Evolutionary conservation across 2,329 filamentous ascomycete genomes (phyloP), one percentile per base, ranked within the genome.

Genomic region (Grosmannia huntii): DNA sequence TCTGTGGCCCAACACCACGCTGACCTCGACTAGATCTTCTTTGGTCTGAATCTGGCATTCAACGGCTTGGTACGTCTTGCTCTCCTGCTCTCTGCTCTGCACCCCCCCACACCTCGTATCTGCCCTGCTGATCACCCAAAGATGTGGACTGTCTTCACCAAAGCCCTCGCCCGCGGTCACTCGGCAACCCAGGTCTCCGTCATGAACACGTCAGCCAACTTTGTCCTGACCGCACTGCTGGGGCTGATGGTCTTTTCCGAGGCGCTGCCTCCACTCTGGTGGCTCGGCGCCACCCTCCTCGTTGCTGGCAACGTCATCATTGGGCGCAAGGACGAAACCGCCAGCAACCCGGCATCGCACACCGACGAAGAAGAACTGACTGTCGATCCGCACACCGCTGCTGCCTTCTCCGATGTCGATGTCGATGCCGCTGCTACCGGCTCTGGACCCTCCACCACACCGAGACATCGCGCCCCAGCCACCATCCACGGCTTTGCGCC

Each of bases 141-240:
- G 71, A 92, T 92, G 88, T 92, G 88, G 88, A 83, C 85, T 0
- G 79, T 92, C 53, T 92, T 91, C 73, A 92, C 88, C 7, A 80
- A 82, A 55, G 88, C 88, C 56, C 79, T 92, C n/a, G 83, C 87
- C 0, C 78, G 81, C 21, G 86, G 87, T 16, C 79, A 81, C 59
- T 90, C 86, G 1, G 90, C 88, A 10, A 89, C 88, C 0, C 86
- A 89, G 66, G 88, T 91, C 54, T 86, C 83, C 64, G 86, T 92
- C 68, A 83, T 92, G 69, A 92, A 92, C 70, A 91, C 88, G 3
- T 89, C 86, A 16, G 79, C 86, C 59, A 92, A 92, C 72, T 92
- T 92, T 69, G 79, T 92, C 71, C 71, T 90, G 61, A 91, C 88
- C 0, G 88, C 88, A 9, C 63, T 91, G 7, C 74, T 91, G 23